Conservation (phyloP, 2,329 filamentous ascomycete genomes). For the Sporothrix dimorphospora region DNA sequence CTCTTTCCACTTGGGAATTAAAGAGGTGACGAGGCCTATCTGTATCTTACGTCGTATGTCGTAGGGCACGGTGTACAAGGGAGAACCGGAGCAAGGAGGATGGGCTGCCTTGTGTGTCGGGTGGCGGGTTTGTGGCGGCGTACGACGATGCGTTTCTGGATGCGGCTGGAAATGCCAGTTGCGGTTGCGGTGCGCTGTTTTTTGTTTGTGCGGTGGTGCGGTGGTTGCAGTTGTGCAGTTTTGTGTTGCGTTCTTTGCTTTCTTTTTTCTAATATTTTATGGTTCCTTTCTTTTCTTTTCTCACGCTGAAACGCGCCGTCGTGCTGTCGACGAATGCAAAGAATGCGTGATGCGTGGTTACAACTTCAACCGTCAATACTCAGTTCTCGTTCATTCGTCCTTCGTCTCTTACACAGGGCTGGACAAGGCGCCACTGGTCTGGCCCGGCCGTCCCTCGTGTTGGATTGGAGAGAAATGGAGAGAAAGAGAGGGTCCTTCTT, state of each 20-base stretch:
- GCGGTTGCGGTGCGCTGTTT: constrained; percentile 13
- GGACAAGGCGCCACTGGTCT: constrained; percentile 13
- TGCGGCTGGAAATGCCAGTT: constrained; percentile 21
- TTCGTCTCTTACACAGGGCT: constrained; percentile 8
- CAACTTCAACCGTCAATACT: neutral
- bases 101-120: neutral
- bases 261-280: neutral
- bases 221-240: neutral
- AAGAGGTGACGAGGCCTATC: constrained; percentile 10
- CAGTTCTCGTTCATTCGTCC: neutral
- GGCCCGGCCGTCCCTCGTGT: constrained; percentile 14
- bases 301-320: neutral
- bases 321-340: no score
- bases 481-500: constrained; percentile 3
- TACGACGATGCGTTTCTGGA: constrained; percentile 4
- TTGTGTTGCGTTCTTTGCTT: neutral
- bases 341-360: neutral
- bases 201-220: neutral
- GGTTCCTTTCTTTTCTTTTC: neutral
- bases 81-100: neutral
- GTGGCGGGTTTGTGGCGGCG: constrained; percentile 20
- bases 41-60: no score
- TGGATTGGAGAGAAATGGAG: neutral
- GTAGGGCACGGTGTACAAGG: neutral
- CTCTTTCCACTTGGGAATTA: neutral